Conservation (phyloP, 1,284 basidiomycete species). For the Ceratobasidium papillatum region DNA sequence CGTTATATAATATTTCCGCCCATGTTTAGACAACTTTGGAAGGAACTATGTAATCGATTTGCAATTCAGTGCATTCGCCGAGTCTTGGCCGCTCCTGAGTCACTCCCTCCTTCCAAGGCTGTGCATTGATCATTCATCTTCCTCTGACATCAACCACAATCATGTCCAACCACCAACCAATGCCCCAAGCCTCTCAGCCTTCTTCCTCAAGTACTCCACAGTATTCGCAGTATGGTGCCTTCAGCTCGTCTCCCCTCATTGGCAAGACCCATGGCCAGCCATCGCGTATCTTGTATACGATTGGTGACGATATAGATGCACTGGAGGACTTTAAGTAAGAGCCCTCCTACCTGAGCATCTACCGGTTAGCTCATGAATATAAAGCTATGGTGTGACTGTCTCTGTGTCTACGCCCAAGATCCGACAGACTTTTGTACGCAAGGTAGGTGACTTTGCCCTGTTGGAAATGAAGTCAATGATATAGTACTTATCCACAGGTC, state of each 20-base stretch:
- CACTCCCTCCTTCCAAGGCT: too few relatives aligned
- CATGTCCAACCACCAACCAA: too few relatives aligned
- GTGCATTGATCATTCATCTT: too few relatives aligned
- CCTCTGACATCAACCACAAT: too few relatives aligned
- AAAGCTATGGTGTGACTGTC: constrained; percentile 75
- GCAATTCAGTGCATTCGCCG: too few relatives aligned
- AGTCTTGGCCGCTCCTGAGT: too few relatives aligned
- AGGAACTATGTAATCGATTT: too few relatives aligned
- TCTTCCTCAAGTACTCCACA: background rate
- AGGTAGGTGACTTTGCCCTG: constrained; percentile 53
- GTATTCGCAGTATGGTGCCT: constrained; percentile 18
- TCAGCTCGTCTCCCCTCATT: constrained; percentile 10
- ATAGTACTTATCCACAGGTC: constrained; percentile 50
- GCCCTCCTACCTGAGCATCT: constrained; percentile 39
- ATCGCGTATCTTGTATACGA: constrained; percentile 12
- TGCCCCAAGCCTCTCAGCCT: too few relatives aligned
- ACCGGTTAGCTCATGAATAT: background rate
- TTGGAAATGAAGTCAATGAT: background rate
- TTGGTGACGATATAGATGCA: constrained; percentile 57
- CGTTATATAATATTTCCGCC: too few relatives aligned
- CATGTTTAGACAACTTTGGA: too few relatives aligned
- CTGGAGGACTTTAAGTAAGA: constrained; percentile 85
- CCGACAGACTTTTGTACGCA: constrained; percentile 76
- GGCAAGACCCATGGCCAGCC: constrained; percentile 15
- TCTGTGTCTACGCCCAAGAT: constrained; percentile 76